These are phyloP conservation scores for Flaveria ramosissima DNA, from an alignment of 129 eudicot genomes.

Conservation along the genomic window DNA sequence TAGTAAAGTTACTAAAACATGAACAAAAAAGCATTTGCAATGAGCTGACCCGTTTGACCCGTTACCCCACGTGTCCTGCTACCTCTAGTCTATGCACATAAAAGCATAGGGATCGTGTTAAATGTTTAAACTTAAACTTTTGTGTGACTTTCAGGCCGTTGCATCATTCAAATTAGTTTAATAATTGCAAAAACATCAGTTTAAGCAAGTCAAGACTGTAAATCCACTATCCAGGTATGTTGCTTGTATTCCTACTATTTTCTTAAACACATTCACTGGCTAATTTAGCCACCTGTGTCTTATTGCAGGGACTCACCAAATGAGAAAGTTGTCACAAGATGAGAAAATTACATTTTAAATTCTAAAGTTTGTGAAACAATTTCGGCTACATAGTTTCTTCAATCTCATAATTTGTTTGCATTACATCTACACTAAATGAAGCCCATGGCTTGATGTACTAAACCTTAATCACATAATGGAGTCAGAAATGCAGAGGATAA, in stretches of 20 bases:
- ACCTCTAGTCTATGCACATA: not conserved
- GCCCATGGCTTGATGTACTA: constrained; percentile 13
- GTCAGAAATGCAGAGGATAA: constrained; percentile 17
- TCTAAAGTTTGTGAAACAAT: constrained; percentile 13
- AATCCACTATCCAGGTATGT: constrained; percentile 23
- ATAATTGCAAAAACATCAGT: constrained; percentile 16
- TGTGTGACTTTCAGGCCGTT: constrained; percentile 60
- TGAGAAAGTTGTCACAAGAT: constrained; percentile 20
- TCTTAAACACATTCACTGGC: not conserved
- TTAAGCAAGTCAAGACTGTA: constrained; percentile 11
- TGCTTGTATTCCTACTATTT: not conserved
- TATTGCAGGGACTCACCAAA: constrained; percentile 15
- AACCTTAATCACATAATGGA: constrained; percentile 26
- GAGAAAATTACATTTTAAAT: not conserved
- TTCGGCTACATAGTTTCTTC: constrained; percentile 20
- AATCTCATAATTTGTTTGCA: constrained; percentile 17
- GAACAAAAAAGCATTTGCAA: not conserved
- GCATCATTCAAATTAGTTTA: constrained; percentile 67
- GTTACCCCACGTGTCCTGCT: not conserved
- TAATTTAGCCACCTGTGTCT: not conserved
- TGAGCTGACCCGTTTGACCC: not conserved
- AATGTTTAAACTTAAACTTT: not conserved
- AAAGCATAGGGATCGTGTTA: not conserved
- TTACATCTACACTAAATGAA: constrained; percentile 19
- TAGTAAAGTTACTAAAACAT: not conserved